These are phyloP conservation scores for Macrolepiota dolichaula DNA, from an alignment of 768 basidiomycete genomes.

Conservation along the genomic window DNA sequence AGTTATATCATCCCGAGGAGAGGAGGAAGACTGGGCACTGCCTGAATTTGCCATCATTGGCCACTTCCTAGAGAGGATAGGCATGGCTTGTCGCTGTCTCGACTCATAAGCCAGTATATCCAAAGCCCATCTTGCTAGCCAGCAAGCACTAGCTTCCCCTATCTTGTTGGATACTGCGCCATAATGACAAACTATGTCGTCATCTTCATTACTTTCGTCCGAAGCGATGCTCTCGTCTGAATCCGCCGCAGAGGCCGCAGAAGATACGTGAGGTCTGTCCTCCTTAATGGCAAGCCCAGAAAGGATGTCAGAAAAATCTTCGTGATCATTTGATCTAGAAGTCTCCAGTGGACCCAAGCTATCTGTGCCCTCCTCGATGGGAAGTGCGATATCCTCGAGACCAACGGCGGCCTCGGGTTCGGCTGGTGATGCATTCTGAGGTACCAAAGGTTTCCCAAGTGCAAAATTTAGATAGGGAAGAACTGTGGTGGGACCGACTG, in stretches of 20 bases:
- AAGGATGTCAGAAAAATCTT: slow-evolving; percentile 14
- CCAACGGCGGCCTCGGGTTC: slow-evolving; percentile 66
- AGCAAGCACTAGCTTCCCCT: slow-evolving; percentile 84
- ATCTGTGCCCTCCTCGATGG: slow-evolving; percentile 28
- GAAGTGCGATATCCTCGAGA: slow-evolving; percentile 62
- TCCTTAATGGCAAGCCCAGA: slow-evolving; percentile 7
- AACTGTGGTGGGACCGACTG: slow-evolving; percentile 77
- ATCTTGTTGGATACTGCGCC: slow-evolving; percentile 91
- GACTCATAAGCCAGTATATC: slow-evolving; percentile 75
- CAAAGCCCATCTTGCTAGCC: slow-evolving; percentile 82
- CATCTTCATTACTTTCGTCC: slow-evolving; percentile 14
- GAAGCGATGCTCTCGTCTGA: slow-evolving; percentile 15
- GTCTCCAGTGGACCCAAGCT: not conserved
- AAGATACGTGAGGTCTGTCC: slow-evolving; percentile 2
- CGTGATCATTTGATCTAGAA: slow-evolving; percentile 14
- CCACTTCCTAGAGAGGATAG: slow-evolving; percentile 16
- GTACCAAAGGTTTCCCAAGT: slow-evolving; percentile 61
- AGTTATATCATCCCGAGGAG: slow-evolving; percentile 30
- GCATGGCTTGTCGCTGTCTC: slow-evolving; percentile 20
- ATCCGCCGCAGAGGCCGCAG: slow-evolving; percentile 2
- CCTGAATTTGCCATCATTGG: slow-evolving; percentile 13
- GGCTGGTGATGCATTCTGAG: slow-evolving; percentile 23
- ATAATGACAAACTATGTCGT: slow-evolving; percentile 58
- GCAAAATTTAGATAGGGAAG: slow-evolving; percentile 80
- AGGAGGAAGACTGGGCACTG: not conserved